Base-by-base conservation (phyloP, 768 basidiomycete genomes). In the Pleurotus platypus region DNA sequence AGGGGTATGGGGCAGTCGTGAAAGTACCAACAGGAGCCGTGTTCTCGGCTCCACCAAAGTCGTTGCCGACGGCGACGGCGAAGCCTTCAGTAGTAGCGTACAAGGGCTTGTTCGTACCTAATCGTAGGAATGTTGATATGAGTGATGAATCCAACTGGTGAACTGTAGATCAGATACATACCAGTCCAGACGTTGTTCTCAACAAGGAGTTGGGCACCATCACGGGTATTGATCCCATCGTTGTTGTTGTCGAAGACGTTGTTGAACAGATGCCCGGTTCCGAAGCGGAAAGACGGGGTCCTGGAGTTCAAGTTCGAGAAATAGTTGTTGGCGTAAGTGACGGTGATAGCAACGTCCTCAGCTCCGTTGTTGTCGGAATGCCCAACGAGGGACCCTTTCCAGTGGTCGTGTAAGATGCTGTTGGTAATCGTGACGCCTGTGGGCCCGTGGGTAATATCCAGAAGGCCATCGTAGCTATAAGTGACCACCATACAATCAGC, bases 141-240 rank as follows among this genome's bases (percentile, higher is more conserved):
- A 35, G 30, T 35, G 11, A 35, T 11, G 9, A 11, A 35, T 2
- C 11, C 30, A 53, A 8, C 55, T 26, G 6, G 13, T 40, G 8
- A 18, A 30, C n/a, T 6, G 20, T 8, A 22, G 18, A 11, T 3
- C 3, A 49, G 15, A 49, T 20, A 45, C 63, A n/a, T 63, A 67
- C 70, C 74, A 24, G 69, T 73, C 72, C 71, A 78, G 20, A 78
- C 73, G 59, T 78, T 78, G 70, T 77, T 77, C 63, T 78, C 75
- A 51, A 78, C 75, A 26, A 78, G 70, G 50, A 77, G 74, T 60
- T 76, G 75, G 50, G 77, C 78, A 13, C 47, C 47, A 27, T 20
- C 47, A 24, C 47, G 47, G 47, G 47, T 49, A 1, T 49, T 49
- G 22, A 49, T 49, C 4, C 47, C 47, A 27, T 49, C 77, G 59